Base-by-base conservation (phyloP, 75 land plant species). In the Pinus tabuliformis region DNA sequence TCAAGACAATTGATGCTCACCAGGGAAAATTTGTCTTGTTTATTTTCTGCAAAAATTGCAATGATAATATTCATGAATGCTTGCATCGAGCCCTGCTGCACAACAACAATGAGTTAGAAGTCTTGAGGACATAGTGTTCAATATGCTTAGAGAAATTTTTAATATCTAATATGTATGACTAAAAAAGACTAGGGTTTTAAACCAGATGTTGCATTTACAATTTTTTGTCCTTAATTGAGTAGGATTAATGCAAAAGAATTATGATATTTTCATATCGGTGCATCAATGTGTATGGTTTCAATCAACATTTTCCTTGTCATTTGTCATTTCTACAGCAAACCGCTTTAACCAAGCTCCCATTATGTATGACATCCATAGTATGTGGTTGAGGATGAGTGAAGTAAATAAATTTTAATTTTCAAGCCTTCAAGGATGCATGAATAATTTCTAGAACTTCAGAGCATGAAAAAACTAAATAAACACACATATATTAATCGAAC, bases 241-340 rank as follows among this genome's bases (percentile, higher is more conserved):
- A 70, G 52, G 54, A 60, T 7, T 26, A 16, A 58, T 62, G 4
- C 74, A 54, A 73, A 14, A 21, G 14, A 33, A 4, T 62, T n/a
- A 63, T 30, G 59, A 17, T 9, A 58, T 20, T n/a, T 3, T 16
- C 60, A 79, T 52, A 88, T 87, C 86, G 13, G 20, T 66, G 71
- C 66, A 56, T 75, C 78, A 42, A 45, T 58, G 28, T 54, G 72
- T 42, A 75, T 75, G 8, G 81, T 72, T 59, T 74, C 79, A 39
- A 26, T 90, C 81, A 72, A 87, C 73, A 54, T 90, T 90, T 78
- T 89, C 91, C 79, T 90, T 90, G n/a, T 81, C 15, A 36, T 73
- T 75, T 59, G 79, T 33, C 79, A 90, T 60, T 21, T 39, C 59
- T 14, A 82, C 83, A 72, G 75, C 78, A 57, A 81, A 39, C 21